phyloP scores from a whole-genome alignment of 345 rosid species.

The Sonneratia caseolaris region DNA sequence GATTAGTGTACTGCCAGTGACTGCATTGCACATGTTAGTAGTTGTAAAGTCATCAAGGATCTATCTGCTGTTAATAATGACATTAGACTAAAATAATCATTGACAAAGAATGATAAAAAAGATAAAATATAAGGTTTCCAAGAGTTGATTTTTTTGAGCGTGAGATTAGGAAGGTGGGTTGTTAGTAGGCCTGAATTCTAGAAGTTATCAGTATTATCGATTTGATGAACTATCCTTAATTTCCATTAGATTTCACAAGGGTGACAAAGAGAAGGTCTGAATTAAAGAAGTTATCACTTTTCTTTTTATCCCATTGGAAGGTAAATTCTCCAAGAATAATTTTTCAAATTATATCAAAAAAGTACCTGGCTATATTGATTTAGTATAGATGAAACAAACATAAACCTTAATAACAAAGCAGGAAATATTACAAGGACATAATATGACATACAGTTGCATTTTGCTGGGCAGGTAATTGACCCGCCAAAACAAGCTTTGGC shows the following conservation, averaged over 20 bases:
- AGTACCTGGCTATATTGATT: neutral
- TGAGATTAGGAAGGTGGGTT: neutral
- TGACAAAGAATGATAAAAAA: no score
- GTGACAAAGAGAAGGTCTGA: neutral
- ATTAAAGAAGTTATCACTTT: neutral
- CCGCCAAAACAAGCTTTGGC: constrained; percentile 96
- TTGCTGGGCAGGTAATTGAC: constrained; percentile 96
- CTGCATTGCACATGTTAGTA: neutral
- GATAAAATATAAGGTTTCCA: neutral
- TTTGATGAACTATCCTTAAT: no score
- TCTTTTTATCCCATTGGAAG: neutral
- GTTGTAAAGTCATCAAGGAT: neutral
- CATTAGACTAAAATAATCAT: no score
- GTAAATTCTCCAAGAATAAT: neutral
- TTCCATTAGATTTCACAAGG: neutral
- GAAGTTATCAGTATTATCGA: no score
- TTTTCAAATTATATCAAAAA: neutral
- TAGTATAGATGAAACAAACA: neutral
- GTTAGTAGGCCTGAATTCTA: neutral
- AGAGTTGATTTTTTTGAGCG: neutral
- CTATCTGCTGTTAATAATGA: neutral
- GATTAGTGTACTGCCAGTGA: neutral
- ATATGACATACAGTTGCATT: constrained; percentile 84
- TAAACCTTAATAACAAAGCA: neutral
- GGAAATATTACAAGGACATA: neutral